Conservation (phyloP, 1,284 basidiomycete genomes). For the Ustilago cynodontis region DNA sequence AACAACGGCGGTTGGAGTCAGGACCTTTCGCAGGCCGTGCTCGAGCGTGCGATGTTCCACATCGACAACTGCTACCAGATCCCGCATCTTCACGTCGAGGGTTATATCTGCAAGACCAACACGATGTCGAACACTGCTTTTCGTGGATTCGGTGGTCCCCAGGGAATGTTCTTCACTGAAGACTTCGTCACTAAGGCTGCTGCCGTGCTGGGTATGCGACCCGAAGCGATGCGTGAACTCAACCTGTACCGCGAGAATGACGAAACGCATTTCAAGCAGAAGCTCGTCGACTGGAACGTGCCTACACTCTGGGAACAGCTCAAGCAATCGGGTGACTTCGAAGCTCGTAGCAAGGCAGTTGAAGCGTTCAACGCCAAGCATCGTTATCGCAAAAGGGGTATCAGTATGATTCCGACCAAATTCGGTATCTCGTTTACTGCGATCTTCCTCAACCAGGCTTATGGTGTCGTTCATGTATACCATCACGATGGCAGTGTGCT, state of each 20-base stretch:
- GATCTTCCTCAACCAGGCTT: slow-evolving; percentile 69
- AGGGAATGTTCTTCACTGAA: slow-evolving; percentile 70
- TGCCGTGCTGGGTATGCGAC: slow-evolving; percentile 61
- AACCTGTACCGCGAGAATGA: slow-evolving; percentile 70
- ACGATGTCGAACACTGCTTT: slow-evolving; percentile 71
- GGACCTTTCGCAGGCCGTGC: slow-evolving; percentile 69
- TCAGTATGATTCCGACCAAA: slow-evolving; percentile 68
- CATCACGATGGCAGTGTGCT: slow-evolving; percentile 67
- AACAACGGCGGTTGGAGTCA: slow-evolving; percentile 70
- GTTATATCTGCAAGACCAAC: slow-evolving; percentile 69
- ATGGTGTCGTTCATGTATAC: slow-evolving; percentile 69
- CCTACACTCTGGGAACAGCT: slow-evolving; percentile 66
- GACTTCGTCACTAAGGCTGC: slow-evolving; percentile 68
- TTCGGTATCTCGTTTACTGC: slow-evolving; percentile 70
- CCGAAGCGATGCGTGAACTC: slow-evolving; percentile 67
- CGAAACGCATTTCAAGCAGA: slow-evolving; percentile 69
- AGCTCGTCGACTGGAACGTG: slow-evolving; percentile 70
- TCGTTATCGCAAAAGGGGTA: slow-evolving; percentile 69
- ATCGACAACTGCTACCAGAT: slow-evolving; percentile 67
- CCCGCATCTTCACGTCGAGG: slow-evolving; percentile 66
- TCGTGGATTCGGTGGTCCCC: slow-evolving; percentile 70
- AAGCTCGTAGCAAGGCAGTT: slow-evolving; percentile 59
- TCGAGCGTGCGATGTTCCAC: slow-evolving; percentile 70
- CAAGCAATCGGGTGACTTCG: slow-evolving; percentile 59
- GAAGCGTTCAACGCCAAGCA: slow-evolving; percentile 68